A percentile compares a stretch with the other conserved stretches of the same genome.
phyloP scores from a whole-genome alignment of 2,329 filamentous ascomycete species.

The Cladophialophora chaetospira region DNA sequence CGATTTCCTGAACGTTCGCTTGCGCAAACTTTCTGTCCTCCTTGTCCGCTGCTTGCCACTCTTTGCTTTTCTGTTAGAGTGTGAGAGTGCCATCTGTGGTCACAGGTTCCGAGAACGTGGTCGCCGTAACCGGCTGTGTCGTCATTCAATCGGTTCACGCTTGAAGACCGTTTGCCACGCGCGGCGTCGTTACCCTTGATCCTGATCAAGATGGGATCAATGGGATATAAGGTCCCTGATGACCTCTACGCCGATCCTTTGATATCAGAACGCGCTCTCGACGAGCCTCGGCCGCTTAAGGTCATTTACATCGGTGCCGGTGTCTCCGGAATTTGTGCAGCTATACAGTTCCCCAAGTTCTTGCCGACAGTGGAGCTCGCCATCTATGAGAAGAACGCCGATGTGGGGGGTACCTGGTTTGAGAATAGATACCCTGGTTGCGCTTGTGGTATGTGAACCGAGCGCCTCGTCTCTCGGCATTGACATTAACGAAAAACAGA shows the following conservation, averaged over 20 bases:
- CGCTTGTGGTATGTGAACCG: slow-evolving; percentile 21
- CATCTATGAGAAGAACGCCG: slow-evolving; percentile 37
- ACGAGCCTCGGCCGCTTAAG: slow-evolving; percentile 28
- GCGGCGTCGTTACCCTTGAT: background rate
- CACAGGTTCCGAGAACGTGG: too few species aligned
- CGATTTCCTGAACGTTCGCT: background rate
- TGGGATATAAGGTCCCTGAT: slow-evolving; percentile 21
- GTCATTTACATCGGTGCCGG: slow-evolving; percentile 42
- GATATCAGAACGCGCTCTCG: slow-evolving; percentile 30
- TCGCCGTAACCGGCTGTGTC: background rate
- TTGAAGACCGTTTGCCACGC: background rate
- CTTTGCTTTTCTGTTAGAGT: background rate
- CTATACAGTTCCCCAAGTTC: slow-evolving; percentile 27
- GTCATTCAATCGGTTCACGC: background rate
- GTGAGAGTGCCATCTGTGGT: too few species aligned
- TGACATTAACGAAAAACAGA: slow-evolving; percentile 10
- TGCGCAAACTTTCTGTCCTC: background rate
- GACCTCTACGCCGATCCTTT: slow-evolving; percentile 26
- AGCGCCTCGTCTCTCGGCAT: background rate
- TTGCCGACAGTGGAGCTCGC: slow-evolving; percentile 26
- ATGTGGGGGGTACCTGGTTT: slow-evolving; percentile 40
- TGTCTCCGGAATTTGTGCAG: slow-evolving; percentile 38
- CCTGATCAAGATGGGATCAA: slow-evolving; percentile 19
- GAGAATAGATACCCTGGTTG: slow-evolving; percentile 30
- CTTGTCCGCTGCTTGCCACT: background rate